A percentile compares a stretch with the other conserved stretches of the same genome.
Evolutionary conservation across 2,329 filamentous ascomycete genomes (phyloP).

Genomic region (Stemphylium lycopersici): DNA sequence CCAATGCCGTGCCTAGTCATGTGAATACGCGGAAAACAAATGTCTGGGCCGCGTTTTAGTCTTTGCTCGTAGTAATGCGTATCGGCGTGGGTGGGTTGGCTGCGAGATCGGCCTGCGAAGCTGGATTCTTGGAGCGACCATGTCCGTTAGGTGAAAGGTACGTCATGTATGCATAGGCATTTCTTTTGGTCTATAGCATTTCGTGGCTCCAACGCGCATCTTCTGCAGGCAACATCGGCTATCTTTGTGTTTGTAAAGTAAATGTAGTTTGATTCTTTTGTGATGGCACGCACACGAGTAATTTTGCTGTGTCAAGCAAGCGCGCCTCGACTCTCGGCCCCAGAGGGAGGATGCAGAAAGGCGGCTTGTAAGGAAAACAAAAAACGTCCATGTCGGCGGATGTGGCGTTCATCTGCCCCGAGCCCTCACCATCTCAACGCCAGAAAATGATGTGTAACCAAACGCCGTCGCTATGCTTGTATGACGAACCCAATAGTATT

Average conservation of each 20-base stretch:
- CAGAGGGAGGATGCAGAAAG: neutral
- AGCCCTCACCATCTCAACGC: slow-evolving; percentile 9
- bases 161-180: neutral
- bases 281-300: no score
- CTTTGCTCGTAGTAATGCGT: slow-evolving; percentile 11
- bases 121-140: neutral
- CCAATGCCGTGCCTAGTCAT: slow-evolving; percentile 12
- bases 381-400: neutral
- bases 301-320: neutral
- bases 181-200: neutral
- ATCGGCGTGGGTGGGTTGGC: slow-evolving; percentile 1
- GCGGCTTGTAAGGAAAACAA: neutral
- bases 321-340: neutral
- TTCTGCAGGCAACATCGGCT: neutral
- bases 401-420: neutral
- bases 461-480: slow-evolving; percentile 48
- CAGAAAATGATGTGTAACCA: slow-evolving; percentile 17
- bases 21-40: slow-evolving; percentile 18
- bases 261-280: neutral
- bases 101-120: neutral
- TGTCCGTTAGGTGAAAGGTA: neutral
- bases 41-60: slow-evolving; percentile 13
- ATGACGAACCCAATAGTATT: slow-evolving; percentile 16
- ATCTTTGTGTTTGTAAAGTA: neutral
- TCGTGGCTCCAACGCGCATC: neutral